Evolutionary conservation across 352 stramenopile genomes (phyloP).

Genomic region (Phytophthora sp.): DNA sequence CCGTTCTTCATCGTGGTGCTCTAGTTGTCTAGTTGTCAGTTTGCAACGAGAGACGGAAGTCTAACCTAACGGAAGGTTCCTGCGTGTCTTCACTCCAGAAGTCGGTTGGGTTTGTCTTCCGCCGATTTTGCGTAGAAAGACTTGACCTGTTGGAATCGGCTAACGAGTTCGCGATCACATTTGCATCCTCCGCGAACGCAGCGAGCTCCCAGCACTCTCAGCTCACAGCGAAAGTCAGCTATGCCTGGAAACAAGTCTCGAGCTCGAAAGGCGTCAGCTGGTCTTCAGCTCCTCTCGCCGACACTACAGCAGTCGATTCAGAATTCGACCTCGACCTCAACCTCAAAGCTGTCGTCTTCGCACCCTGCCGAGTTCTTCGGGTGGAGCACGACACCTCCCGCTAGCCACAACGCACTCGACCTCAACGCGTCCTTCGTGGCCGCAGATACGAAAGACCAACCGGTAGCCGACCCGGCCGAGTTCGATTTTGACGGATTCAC

Average conservation of each 20-base stretch:
- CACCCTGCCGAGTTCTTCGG: conserved; percentile 17
- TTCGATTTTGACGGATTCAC: conserved; percentile 64
- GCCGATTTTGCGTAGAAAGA: conserved; percentile 18
- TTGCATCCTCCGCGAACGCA: conserved; percentile 12
- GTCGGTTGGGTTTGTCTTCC: conserved; percentile 13
- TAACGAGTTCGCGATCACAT: too few species aligned
- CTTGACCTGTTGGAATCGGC: too few species aligned
- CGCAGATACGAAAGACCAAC: neutral
- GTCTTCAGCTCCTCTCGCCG: conserved; percentile 45
- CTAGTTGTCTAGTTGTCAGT: neutral
- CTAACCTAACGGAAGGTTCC: conserved; percentile 15
- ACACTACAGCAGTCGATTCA: conserved; percentile 40
- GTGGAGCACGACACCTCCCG: conserved; percentile 22
- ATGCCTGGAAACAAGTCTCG: conserved; percentile 20
- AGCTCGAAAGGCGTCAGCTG: neutral
- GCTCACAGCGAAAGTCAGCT: neutral
- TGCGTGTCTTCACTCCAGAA: conserved; percentile 7
- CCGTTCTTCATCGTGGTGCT: conserved; percentile 11
- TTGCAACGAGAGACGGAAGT: conserved; percentile 10
- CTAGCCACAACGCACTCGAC: neutral
- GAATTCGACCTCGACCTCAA: conserved; percentile 9
- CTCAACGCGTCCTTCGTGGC: neutral
- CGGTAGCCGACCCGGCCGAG: neutral
- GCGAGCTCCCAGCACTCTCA: neutral
- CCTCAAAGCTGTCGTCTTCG: conserved; percentile 4